Base-by-base conservation (phyloP, 2,329 filamentous ascomycete genomes). In the Sclerotinia glacialis region DNA sequence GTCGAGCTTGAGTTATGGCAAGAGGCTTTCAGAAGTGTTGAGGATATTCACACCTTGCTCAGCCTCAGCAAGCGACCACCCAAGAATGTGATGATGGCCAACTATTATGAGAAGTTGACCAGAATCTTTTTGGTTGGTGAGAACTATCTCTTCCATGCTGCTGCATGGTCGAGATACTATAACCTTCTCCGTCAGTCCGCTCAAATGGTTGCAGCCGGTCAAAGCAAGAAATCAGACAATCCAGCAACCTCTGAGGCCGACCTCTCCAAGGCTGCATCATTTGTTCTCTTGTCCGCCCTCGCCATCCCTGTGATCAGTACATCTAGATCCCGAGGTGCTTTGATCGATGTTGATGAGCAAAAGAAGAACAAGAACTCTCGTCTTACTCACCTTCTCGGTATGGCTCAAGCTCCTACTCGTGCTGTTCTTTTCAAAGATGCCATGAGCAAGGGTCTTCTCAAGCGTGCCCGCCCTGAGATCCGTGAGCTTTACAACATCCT, bases 21-120 rank as follows among this genome's bases (percentile, higher is more conserved):
- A 81, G 95, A 99, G 83, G 95, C 95, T 71, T 99, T 99, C 90
- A 91, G 95, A 79, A 97, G 93, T 77, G 94, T 99, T 60, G 95
- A 99, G 82, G 95, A 99, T 78, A 98, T 98, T 73, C 95, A 99
- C 82, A 98, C 93, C 62, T 87, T 99, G 65, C 88, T 99, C 73
- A 98, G 90, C 82, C 86, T 98, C 74, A 98, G 94, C 89, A 98
- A 98, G 86, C 91, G 95, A 66, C 93, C 93, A 49, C 90, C 95
- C 65, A 98, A 98, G 89, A 97, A 97, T 78, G 85, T 97, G 77
- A 98, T 99, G 95, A 99, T 99, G 95, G 95, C 95, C 81, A 99
- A 98, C 83, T 99, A 99, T 85, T 99, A 98, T 80, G 95, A 99
- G 85, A 98, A 98, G 83, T 88, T 99, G 67, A 97, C 95, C 50